These are phyloP conservation scores for Saprolegnia diclina DNA, from an alignment of 352 stramenopile species.

Conservation along the genomic window DNA sequence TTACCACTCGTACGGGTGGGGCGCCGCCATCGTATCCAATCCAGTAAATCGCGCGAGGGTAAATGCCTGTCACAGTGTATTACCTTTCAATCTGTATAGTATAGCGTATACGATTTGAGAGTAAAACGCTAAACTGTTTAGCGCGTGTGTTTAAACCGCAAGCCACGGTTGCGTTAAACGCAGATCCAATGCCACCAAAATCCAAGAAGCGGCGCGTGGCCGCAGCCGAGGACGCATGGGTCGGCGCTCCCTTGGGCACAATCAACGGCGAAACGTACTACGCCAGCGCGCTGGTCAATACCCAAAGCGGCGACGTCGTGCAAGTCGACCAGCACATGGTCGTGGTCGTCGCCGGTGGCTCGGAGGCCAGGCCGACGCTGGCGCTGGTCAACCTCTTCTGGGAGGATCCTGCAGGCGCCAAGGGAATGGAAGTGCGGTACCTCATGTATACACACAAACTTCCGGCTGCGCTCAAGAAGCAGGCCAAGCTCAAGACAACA, in stretches of 20 bases:
- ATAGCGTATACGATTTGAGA: no score
- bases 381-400: conserved; percentile 16
- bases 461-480: conserved; percentile 10
- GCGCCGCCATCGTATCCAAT: conserved; percentile 12
- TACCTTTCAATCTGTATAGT: no score
- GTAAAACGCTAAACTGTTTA: no score
- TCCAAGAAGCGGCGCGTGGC: conserved; percentile 11
- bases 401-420: not conserved
- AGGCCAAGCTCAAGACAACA: not conserved
- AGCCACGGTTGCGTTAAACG: no score
- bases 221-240: not conserved
- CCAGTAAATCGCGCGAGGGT: no score
- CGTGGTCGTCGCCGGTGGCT: not conserved
- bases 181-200: conserved; percentile 9
- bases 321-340: conserved; percentile 13
- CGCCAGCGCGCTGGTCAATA: not conserved
- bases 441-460: not conserved
- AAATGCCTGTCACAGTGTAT: not conserved
- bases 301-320: not conserved
- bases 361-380: not conserved
- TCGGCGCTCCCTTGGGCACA: conserved; percentile 1
- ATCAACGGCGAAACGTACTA: conserved; percentile 24
- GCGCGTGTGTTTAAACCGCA: no score
- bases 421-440: conserved; percentile 25
- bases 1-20: conserved; percentile 80